Percentiles rank a stretch among this genome's conserved stretches.
These are phyloP conservation scores for Jamesozyma rosinii DNA, from an alignment of 805 yeast species.

Conservation along the genomic window DNA sequence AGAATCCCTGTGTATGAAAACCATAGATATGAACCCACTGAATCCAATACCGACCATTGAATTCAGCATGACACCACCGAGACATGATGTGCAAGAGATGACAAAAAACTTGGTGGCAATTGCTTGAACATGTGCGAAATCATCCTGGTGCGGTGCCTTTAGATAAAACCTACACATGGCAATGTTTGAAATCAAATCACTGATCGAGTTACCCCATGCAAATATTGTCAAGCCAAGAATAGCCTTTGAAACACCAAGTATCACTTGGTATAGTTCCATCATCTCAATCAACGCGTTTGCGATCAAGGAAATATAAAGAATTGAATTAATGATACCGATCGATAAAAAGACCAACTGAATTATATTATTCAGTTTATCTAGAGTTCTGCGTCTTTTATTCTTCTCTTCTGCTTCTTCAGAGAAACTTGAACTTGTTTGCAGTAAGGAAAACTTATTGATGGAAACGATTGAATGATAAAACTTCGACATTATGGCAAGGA, in stretches of 20 bases:
- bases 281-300: conserved; percentile 31
- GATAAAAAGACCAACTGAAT: conserved; percentile 11
- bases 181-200: conserved; percentile 79
- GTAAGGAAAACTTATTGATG: conserved; percentile 18
- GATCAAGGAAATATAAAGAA: conserved; percentile 27
- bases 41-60: conserved; percentile 74
- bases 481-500: background rate
- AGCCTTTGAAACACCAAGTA: conserved; percentile 55
- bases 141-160: conserved; percentile 17
- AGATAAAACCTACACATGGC: conserved; percentile 59
- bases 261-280: conserved; percentile 26
- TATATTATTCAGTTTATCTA: conserved; percentile 13
- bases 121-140: conserved; percentile 10
- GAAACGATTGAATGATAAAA: conserved; percentile 4
- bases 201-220: conserved; percentile 89
- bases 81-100: conserved; percentile 88
- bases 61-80: conserved; percentile 85
- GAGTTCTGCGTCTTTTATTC: conserved; percentile 10
- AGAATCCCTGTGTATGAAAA: conserved; percentile 13
- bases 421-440: conserved; percentile 7
- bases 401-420: conserved; percentile 6
- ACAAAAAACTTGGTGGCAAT: conserved; percentile 58
- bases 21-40: conserved; percentile 48
- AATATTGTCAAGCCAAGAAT: conserved; percentile 84
- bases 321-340: conserved; percentile 26